A percentile compares a stretch with the other conserved stretches of the same genome.
Conservation (phyloP, 306 rosid genomes). For the Elaeagnus macrophylla region DNA sequence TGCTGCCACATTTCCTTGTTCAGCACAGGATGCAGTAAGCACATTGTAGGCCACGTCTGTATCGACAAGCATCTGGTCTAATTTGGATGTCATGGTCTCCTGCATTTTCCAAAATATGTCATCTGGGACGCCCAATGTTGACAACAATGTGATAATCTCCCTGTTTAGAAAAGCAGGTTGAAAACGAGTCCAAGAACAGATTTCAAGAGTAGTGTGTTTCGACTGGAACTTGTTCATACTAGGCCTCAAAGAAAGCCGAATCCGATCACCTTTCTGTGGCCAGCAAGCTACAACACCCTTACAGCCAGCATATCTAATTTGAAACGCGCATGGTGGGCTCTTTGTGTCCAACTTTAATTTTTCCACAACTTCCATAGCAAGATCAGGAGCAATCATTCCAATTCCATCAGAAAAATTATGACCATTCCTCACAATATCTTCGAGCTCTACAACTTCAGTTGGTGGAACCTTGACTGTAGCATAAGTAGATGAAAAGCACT, state of each 20-base stretch:
- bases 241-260: conserved; percentile 52
- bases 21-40: conserved; percentile 72
- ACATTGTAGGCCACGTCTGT: conserved; percentile 63
- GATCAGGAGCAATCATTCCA: conserved; percentile 73
- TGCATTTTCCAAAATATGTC: conserved; percentile 71
- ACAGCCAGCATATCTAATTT: conserved; percentile 80
- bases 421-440: conserved; percentile 47
- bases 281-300: conserved; percentile 86
- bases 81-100: conserved; percentile 55
- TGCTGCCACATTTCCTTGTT: conserved; percentile 76
- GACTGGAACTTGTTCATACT: conserved; percentile 73
- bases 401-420: conserved; percentile 79
- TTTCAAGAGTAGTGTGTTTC: conserved; percentile 49
- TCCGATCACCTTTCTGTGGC: conserved; percentile 53
- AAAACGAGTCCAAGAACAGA: conserved; percentile 82
- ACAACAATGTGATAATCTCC: conserved; percentile 72
- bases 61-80: conserved; percentile 49
- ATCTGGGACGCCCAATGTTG: conserved; percentile 50
- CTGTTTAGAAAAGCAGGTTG: conserved; percentile 86
- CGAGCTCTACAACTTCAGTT: conserved; percentile 24
- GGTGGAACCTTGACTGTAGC: conserved; percentile 66
- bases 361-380: conserved; percentile 65
- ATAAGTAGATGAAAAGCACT: conserved; percentile 81
- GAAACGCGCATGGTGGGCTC: conserved; percentile 61
- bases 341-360: conserved; percentile 48